phyloP scores from a whole-genome alignment of 176 grass and related monocot genomes.

The Aegilops bicornis region DNA sequence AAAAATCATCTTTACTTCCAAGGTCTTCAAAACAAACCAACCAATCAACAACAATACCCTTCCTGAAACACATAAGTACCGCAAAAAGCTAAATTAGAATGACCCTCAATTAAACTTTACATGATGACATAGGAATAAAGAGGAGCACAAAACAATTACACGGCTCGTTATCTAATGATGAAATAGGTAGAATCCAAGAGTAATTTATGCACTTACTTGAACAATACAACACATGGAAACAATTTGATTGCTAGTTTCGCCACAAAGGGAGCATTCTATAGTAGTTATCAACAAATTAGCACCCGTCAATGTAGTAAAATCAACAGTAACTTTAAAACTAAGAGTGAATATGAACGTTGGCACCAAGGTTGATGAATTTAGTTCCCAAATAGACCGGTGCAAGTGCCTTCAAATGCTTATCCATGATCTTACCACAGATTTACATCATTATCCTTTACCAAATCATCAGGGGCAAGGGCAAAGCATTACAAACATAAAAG shows the following conservation, averaged over 20 bases:
- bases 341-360: conserved; percentile 54
- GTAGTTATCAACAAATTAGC: conserved; percentile 30
- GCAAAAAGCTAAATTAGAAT: not conserved
- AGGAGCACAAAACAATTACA: not conserved
- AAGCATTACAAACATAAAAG: not conserved
- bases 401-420: conserved; percentile 94
- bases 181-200: not conserved
- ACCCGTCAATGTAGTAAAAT: not conserved
- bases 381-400: conserved; percentile 62
- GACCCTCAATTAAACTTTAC: not conserved
- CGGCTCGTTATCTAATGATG: not conserved
- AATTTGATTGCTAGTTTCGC: conserved; percentile 77
- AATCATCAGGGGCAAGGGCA: not conserved
- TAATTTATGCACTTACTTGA: conserved; percentile 59
- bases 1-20: conserved; percentile 82
- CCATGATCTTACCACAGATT: conserved; percentile 76
- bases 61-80: conserved; percentile 42
- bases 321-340: conserved; percentile 16
- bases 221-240: conserved; percentile 78
- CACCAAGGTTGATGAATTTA: conserved; percentile 91
- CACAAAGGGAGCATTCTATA: conserved; percentile 92
- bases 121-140: not conserved
- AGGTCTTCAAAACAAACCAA: conserved; percentile 78
- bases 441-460: not conserved
- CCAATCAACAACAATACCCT: conserved; percentile 75